A percentile compares a stretch with the other conserved stretches of the same genome.
Conservation (phyloP, 495 filamentous ascomycete species). For the Xylaria acuta region DNA sequence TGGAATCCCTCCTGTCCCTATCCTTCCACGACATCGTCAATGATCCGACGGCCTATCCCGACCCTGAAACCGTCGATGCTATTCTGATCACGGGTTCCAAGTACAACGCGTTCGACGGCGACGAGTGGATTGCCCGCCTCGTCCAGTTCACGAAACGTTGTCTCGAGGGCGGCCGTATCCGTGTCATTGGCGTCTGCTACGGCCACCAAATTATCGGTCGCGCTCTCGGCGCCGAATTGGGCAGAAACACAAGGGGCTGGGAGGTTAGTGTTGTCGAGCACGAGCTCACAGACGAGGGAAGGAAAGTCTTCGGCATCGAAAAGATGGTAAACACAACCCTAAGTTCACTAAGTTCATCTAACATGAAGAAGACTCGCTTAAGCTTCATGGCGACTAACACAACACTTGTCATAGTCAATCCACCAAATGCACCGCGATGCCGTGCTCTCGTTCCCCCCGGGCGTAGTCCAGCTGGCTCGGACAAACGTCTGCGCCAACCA, state of each 20-base stretch:
- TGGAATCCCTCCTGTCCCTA: constrained; percentile 60
- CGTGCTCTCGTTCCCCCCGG: constrained; percentile 67
- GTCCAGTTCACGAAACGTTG: constrained; percentile 73
- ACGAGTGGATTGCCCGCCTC: constrained; percentile 77
- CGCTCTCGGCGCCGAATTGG: constrained; percentile 72
- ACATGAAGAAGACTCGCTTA: constrained; percentile 22
- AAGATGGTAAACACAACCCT: constrained; percentile 62
- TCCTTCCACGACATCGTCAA: constrained; percentile 73
- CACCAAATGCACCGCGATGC: constrained; percentile 93
- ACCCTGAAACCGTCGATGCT: constrained; percentile 76
- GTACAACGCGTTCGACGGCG: constrained; percentile 61
- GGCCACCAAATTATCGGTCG: constrained; percentile 89
- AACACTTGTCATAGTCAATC: constrained; percentile 61
- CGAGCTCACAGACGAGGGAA: constrained; percentile 71
- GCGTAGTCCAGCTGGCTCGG: constrained; percentile 67
- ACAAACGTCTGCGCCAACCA: constrained; percentile 76
- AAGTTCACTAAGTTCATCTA: background rate
- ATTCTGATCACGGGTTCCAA: constrained; percentile 80
- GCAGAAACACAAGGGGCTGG: constrained; percentile 74
- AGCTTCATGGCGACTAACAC: constrained; percentile 23
- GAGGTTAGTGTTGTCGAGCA: constrained; percentile 78
- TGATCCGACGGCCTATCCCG: constrained; percentile 64
- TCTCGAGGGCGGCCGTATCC: constrained; percentile 55
- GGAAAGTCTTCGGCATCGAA: constrained; percentile 72
- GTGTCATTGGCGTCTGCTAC: constrained; percentile 83